Base-by-base conservation (phyloP, 345 rosid species). In the Eucalyptus regnans region DNA sequence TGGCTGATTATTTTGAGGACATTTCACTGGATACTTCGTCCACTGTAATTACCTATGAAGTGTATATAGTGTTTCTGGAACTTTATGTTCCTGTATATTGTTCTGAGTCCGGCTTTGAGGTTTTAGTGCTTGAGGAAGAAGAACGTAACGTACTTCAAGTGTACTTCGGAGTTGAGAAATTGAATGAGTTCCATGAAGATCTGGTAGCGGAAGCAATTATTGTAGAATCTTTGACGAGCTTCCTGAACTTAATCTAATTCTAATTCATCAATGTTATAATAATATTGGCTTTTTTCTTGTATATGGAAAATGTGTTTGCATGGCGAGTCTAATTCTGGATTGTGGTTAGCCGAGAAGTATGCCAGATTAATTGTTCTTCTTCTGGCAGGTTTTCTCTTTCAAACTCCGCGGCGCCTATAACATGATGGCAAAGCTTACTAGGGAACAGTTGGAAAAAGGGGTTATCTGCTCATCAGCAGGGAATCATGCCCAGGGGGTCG, bases 401-500 rank as follows among this genome's bases (percentile, higher is more conserved):
- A 98, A 98, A 94, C 93, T 98, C 60, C 98, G 99, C 29, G 99
- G 99, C 86, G 99, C 99, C 89, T 96, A 96, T 89, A 96, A 98
- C 90, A 96, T 97, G 99, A 98, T 98, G 99, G 96, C 94, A 58
- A 96, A 94, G 81, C 97, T 98, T 90, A 56, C 97, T 3, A 89
- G 90, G 41, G 97, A 94, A 37, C 94, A 94, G 89, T 91, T 98
- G 90, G 93, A 96, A 43, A 97, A 89, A 86, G 99, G 99, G 10
- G 98, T 98, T 86, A 95, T 98, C 66, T 95, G 98, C 89, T 98
- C 99, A 25, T 98, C 99, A 43, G 99, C 99, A 52, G 99, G 99
- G 87, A 98, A 98, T 92, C 99, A 97, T 93, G 99, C 99, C 49
- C 99, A 97, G 93, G 99, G 99, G 58, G 99, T 98, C 87, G 99